Evolutionary conservation across 768 basidiomycete species (phyloP).

Genomic region (Leccinum rimulosum): DNA sequence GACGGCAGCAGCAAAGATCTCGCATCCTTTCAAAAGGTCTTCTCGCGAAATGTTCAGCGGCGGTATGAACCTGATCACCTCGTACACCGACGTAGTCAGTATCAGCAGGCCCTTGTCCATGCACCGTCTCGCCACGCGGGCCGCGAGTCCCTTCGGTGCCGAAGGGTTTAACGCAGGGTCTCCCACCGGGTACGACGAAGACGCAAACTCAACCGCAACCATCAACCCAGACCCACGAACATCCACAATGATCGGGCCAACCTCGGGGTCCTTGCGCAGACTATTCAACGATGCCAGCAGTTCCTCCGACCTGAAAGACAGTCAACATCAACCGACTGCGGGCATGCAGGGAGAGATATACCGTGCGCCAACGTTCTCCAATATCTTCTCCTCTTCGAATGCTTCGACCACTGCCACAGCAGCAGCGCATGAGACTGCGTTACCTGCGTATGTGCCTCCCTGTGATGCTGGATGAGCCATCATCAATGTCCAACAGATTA

Average conservation of each 20-base stretch:
- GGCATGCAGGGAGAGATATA: constrained; percentile 28
- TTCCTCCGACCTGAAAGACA: constrained; percentile 57
- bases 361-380: constrained; percentile 77
- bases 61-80: constrained; percentile 91
- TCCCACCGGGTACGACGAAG: constrained; percentile 52
- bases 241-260: constrained; percentile 69
- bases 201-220: constrained; percentile 79
- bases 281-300: constrained; percentile 59
- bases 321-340: neutral
- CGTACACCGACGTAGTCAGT: constrained; percentile 86
- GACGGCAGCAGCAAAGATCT: constrained; percentile 68
- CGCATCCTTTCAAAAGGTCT: constrained; percentile 69
- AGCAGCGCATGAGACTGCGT: constrained; percentile 90
- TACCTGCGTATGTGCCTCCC: constrained; percentile 92
- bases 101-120: constrained; percentile 84
- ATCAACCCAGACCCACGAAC: constrained; percentile 89
- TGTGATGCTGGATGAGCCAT: constrained; percentile 26
- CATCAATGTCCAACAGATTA: neutral
- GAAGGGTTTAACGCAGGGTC: constrained; percentile 41
- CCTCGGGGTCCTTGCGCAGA: constrained; percentile 51
- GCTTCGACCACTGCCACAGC: constrained; percentile 78
- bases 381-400: constrained; percentile 76
- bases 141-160: constrained; percentile 56
- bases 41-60: constrained; percentile 75
- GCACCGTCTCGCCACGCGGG: constrained; percentile 73